These are phyloP conservation scores for Medicago arabica DNA, from an alignment of 306 rosid genomes.

Conservation along the genomic window DNA sequence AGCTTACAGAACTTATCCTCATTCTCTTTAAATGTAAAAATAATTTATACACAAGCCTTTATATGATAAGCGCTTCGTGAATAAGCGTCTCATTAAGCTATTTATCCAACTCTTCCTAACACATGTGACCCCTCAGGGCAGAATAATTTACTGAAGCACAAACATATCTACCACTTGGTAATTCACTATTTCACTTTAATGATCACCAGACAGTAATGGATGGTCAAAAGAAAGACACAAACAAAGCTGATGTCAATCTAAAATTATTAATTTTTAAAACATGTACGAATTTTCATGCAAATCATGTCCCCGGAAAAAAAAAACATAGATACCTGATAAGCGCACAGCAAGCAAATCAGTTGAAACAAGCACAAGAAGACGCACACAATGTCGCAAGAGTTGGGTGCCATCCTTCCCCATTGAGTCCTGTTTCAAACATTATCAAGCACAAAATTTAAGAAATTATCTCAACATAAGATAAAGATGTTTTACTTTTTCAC, in stretches of 20 bases:
- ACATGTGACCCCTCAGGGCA: conserved; percentile 8
- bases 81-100: not conserved
- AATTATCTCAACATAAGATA: conserved; percentile 31
- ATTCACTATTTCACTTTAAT: conserved; percentile 18
- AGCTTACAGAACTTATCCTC: not conserved
- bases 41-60: not conserved
- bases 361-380: conserved; percentile 94
- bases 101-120: not conserved
- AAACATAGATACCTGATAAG: conserved; percentile 65
- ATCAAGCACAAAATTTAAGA: conserved; percentile 34
- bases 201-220: conserved; percentile 9
- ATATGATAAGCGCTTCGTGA: not conserved
- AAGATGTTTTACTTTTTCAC: conserved; percentile 16
- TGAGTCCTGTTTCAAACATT: conserved; percentile 67
- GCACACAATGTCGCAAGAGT: conserved; percentile 96
- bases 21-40: not conserved
- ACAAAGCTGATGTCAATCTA: not conserved
- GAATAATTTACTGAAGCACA: conserved; percentile 25
- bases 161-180: conserved; percentile 27
- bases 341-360: conserved; percentile 93
- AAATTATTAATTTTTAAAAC: not conserved
- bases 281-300: not conserved
- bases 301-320: not conserved
- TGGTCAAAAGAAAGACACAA: conserved; percentile 6
- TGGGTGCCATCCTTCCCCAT: conserved; percentile 99